Evolutionary conservation across 306 rosid genomes (phyloP), one percentile per base, ranked within the genome.

Genomic region (Sophora flavescens): DNA sequence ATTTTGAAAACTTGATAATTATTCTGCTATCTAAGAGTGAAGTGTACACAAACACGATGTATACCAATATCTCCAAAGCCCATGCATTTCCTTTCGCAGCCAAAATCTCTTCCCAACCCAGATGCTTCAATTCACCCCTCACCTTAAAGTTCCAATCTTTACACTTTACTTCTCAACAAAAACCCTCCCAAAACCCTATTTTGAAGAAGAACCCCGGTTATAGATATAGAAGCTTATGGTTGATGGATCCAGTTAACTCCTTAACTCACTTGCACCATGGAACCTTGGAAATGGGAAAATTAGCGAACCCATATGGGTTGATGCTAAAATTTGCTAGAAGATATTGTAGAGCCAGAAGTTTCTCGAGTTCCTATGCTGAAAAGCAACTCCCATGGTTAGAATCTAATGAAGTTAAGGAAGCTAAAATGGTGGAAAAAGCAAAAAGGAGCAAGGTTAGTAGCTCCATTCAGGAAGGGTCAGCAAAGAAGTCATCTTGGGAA

Each of bases 301-400:
- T 56, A 18, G 78, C 32, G 58, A 85, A 76, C 69, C 44, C 82
- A 0, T 4, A 54, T 2, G 83, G 83, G 26, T 74, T 81, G 47
- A 62, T 84, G 87, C 48, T 80, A 54, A 81, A 7, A 77, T 58
- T 61, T 83, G 81, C 79, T 48, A 41, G 83, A 42, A 81, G 84
- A 45, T 79, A 47, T 76, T 73, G 75, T 71, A 71, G 81, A 14
- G 72, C 78, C 12, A 84, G 90, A 85, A 76, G 75, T 28, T 78
- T 81, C 82, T 88, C 87, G 8, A 63, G 72, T 69, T 82, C 86
- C 11, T 61, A 52, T 45, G n/a, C 61, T 42, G 80, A 82, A 56
- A 77, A 86, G 28, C 60, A 63, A 26, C 89, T 88, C 45, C 97
- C 99, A 63, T 95, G 99, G 99, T 84, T 92, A 57, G 88, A 57